These are phyloP conservation scores for Bipolaris sorokiniana DNA, from an alignment of 2,329 filamentous ascomycete species.

Conservation along the genomic window DNA sequence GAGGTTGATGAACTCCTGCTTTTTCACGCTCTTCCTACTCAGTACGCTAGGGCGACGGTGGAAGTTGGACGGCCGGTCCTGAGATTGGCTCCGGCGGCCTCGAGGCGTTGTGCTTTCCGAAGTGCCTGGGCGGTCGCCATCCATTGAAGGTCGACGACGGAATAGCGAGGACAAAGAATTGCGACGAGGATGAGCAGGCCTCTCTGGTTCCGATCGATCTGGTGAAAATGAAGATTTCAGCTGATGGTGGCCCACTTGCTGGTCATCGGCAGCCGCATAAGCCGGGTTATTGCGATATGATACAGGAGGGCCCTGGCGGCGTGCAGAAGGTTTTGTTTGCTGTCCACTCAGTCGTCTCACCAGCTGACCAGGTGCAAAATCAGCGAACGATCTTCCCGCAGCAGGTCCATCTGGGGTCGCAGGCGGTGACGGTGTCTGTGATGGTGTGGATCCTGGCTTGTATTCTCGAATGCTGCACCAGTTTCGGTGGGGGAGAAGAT, in stretches of 20 bases:
- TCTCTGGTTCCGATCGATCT: slow-evolving; percentile 37
- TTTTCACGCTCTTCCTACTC: slow-evolving; percentile 48
- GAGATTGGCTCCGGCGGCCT: slow-evolving; percentile 20
- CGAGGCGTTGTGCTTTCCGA: slow-evolving; percentile 33
- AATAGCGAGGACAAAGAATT: slow-evolving; percentile 45
- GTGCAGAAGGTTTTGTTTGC: slow-evolving; percentile 32
- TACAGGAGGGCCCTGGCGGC: slow-evolving; percentile 44
- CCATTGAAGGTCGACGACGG: slow-evolving; percentile 43
- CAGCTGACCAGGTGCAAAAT: slow-evolving; percentile 50
- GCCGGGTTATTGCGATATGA: slow-evolving; percentile 48
- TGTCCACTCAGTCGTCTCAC: slow-evolving; percentile 50
- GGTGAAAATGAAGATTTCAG: slow-evolving; percentile 48
- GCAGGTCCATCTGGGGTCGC: slow-evolving; percentile 34
- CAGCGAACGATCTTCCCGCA: slow-evolving; percentile 41
- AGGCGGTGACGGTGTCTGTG: slow-evolving; percentile 62
- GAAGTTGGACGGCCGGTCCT: slow-evolving; percentile 49
- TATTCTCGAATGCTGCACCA: slow-evolving; percentile 95
- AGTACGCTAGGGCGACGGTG: slow-evolving; percentile 54
- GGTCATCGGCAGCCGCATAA: slow-evolving; percentile 40
- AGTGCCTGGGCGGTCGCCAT: slow-evolving; percentile 34
- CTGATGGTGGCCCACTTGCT: slow-evolving; percentile 31
- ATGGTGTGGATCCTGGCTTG: slow-evolving; percentile 74
- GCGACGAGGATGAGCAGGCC: slow-evolving; percentile 39
- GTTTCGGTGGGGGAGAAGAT: slow-evolving; percentile 85
- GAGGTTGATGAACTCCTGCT: slow-evolving; percentile 66